Evolutionary conservation across 208 protist genomes (phyloP).

Genomic region (Trypanosoma caninum): DNA sequence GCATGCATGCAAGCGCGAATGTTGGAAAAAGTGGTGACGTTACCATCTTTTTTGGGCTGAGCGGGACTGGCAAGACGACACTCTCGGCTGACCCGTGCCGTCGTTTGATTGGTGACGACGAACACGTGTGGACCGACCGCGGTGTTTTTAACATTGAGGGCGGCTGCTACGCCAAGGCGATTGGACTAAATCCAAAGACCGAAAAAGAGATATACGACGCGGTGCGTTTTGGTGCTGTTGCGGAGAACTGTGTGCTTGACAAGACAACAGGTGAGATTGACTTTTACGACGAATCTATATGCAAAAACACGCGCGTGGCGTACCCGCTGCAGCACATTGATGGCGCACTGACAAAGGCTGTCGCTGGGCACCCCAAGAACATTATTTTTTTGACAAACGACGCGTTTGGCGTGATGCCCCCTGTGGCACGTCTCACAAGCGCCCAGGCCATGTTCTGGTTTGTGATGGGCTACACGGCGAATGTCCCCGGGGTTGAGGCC

Average conservation of each 20-base stretch:
- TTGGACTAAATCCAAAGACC: slow-evolving; percentile 80
- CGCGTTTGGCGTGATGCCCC: slow-evolving; percentile 97
- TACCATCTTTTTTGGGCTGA: slow-evolving; percentile 90
- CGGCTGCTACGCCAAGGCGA: slow-evolving; percentile 93
- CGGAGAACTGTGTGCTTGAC: slow-evolving; percentile 89
- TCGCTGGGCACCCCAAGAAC: slow-evolving; percentile 90
- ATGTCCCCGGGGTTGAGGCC: slow-evolving; percentile 92
- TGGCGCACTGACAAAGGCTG: slow-evolving; percentile 80
- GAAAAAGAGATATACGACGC: slow-evolving; percentile 94
- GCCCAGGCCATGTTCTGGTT: slow-evolving; percentile 95
- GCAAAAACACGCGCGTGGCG: slow-evolving; percentile 95
- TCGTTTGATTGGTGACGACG: slow-evolving; percentile 90
- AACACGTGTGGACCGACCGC: slow-evolving; percentile 90
- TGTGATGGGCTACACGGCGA: slow-evolving; percentile 94
- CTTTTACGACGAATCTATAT: slow-evolving; percentile 92
- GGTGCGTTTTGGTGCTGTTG: slow-evolving; percentile 77
- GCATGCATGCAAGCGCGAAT: slow-evolving; percentile 93
- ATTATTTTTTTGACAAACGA: slow-evolving; percentile 97
- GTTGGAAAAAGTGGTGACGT: slow-evolving; percentile 73
- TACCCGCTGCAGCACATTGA: slow-evolving; percentile 95
- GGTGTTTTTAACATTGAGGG: slow-evolving; percentile 93
- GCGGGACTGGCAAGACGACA: slow-evolving; percentile 93
- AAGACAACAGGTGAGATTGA: slow-evolving; percentile 70
- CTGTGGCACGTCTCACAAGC: slow-evolving; percentile 87
- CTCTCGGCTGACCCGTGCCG: slow-evolving; percentile 87